phyloP scores from a whole-genome alignment of 2,329 filamentous ascomycete genomes.

The Colletotrichum navitas region DNA sequence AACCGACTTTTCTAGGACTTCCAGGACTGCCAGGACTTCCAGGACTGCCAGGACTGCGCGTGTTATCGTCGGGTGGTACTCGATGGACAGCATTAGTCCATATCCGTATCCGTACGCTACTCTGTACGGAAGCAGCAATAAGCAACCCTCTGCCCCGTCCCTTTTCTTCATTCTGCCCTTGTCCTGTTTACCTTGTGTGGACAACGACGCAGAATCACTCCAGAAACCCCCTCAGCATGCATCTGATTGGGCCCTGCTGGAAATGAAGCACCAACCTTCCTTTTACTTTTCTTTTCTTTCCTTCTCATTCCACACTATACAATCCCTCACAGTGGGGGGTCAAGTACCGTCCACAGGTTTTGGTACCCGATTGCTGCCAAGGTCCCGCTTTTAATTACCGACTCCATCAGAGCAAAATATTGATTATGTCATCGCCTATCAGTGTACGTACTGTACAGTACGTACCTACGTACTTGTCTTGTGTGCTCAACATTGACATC shows the following conservation, averaged over 20 bases:
- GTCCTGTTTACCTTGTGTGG: not conserved
- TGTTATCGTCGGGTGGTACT: not conserved
- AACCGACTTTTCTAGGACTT: not conserved
- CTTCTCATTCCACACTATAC: not conserved
- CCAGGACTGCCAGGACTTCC: too few species aligned
- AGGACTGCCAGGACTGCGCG: too few species aligned
- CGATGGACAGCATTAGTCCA: not conserved
- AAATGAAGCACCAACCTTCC: not conserved
- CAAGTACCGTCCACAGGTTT: too few species aligned
- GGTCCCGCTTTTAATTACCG: not conserved
- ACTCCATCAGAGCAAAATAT: too few species aligned
- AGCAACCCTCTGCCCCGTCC: not conserved
- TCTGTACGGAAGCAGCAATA: not conserved
- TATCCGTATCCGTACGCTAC: too few species aligned
- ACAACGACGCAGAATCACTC: not conserved
- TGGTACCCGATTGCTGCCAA: too few species aligned
- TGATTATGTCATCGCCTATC: not conserved
- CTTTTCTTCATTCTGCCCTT: not conserved
- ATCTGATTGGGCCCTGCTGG: constrained; percentile 1
- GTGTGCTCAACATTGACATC: not conserved
- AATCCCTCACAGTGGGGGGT: too few species aligned
- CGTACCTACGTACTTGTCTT: too few species aligned
- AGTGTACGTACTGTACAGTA: not conserved
- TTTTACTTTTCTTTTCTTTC: not conserved
- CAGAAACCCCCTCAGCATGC: not conserved